Base-by-base conservation (phyloP, 352 stramenopile species). In the Plasmopara muralis region DNA sequence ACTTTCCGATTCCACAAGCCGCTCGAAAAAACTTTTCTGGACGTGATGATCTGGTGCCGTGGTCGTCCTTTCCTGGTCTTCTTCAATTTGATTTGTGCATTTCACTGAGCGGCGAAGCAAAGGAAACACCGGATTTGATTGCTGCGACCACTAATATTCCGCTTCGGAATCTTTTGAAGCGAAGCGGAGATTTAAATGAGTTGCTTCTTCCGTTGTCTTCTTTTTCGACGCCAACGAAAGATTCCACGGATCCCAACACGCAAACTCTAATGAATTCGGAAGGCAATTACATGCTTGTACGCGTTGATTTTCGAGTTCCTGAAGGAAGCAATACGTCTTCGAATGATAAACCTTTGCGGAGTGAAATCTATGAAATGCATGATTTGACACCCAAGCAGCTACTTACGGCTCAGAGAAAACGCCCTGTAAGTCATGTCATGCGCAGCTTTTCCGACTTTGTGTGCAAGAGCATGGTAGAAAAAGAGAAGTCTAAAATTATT, bases 1-100 rank as follows among this genome's bases (percentile, higher is more conserved):
- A 84, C 38, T 93, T 90, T 47, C 83, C 80, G 14, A 66, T 93
- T 13, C 80, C 80, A 6, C 83, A 91, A 62, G 75, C 80, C 6
- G 75, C 65, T 41, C 73, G 79, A 12, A 88, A 87, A 59, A 89
- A 84, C 53, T 89, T 86, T 47, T 80, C 79, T 13, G 77, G 81
- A 4, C 77, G 78, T 37, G 70, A 86, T 33, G 77, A 90, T 63
- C 62, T 93, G 15, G 83, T 82, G 14, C 72, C 80, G 9, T 93
- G 83, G 83, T 74, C 72, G 31, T 60, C 74, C 25, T 89, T 89
- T 52, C 83, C 83, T 29, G 83, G 83, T 9, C 38, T 85, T 28
- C 39, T 93, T 4, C 66, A 76, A 53, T 89, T 91, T 35, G 80
- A 93, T 29, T 64, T 93, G 38, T 89, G 77, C 50, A 53, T 88